Evolutionary conservation across 2,329 filamentous ascomycete species (phyloP), one percentile per base, ranked within the genome.

Genomic region (Diaporthe sp.): DNA sequence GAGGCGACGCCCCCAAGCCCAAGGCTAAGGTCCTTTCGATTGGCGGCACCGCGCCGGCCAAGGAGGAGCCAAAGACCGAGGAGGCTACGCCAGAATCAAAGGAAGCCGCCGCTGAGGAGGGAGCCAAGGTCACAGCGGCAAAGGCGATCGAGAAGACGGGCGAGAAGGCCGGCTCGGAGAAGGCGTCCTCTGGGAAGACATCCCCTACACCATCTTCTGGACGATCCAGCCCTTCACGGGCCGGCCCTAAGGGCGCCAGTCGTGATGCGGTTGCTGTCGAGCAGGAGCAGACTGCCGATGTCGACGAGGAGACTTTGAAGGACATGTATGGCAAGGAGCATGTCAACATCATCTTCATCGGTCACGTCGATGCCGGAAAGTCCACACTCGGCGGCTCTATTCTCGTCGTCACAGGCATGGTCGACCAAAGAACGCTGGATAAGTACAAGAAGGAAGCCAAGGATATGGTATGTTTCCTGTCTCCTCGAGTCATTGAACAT

Each of bases 381-480:
- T 98, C 95, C 52, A 99, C 97, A 4, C 89, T 99, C 8, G 97
- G 97, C 82, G 97, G 97, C 68, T 94, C 94, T 70, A 97, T 99
- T 77, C 89, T 99, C 19, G 98, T 97, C 83, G 92, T 92, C 70
- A 98, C 96, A 7, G 97, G 97, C 76, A 99, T 98, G 97, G 97
- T 99, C n/a, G 97, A 99, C 81, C 95, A 99, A 85, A 92, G 97
- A 83, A 99, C 97, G 47, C 91, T 99, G 89, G 97, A 99, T 71
- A 99, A 99, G 86, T 98, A 98, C 89, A 98, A 96, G 90, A 92
- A 91, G 79, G 97, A 99, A 81, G 96, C 97, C 68, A 98, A 98
- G 88, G 97, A 98, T 15, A 90, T 97, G 77, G 70, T 72, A 64
- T n/a, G 35, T 55, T 8, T 9, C 19, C 60, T 28, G 33, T 3